Evolutionary conservation across 495 filamentous ascomycete species (phyloP).

Genomic region (Aspergillus biplanus): DNA sequence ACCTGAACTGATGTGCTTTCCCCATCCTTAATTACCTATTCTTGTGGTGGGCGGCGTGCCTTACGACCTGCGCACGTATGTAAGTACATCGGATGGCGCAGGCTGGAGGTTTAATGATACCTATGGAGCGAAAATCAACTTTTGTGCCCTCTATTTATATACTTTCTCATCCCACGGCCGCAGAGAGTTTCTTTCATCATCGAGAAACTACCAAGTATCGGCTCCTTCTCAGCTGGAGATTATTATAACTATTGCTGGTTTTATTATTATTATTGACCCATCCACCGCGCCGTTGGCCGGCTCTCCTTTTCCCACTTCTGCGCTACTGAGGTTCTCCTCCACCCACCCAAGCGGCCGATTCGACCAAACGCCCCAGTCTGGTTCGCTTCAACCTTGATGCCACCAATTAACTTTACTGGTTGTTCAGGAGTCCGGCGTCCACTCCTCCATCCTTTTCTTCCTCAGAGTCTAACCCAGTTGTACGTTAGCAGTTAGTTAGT

Average conservation of each 20-base stretch:
- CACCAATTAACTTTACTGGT: slow-evolving; percentile 28
- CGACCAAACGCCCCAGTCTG: slow-evolving; percentile 20
- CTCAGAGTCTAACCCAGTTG: slow-evolving; percentile 5
- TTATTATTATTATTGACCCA: slow-evolving; percentile 2
- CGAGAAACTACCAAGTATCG: too few species aligned
- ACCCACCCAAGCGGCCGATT: slow-evolving; percentile 7
- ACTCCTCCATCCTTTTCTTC: neutral
- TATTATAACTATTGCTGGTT: neutral
- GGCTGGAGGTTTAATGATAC: neutral
- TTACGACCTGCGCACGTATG: neutral
- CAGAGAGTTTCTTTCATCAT: neutral
- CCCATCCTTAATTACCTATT: slow-evolving; percentile 3
- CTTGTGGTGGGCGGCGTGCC: neutral
- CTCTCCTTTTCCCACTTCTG: slow-evolving; percentile 16
- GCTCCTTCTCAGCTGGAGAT: neutral
- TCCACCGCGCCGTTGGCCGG: slow-evolving; percentile 8
- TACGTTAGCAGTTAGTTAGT: neutral
- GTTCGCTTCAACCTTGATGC: slow-evolving; percentile 25
- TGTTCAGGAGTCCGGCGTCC: slow-evolving; percentile 23
- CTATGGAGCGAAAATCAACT: neutral
- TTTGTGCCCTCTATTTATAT: neutral
- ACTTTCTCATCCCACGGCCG: neutral
- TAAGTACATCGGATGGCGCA: neutral
- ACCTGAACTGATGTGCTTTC: neutral
- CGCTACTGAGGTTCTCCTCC: slow-evolving; percentile 14